Evolutionary conservation across 495 filamentous ascomycete species (phyloP).

Genomic region (Xylaria palmicola): DNA sequence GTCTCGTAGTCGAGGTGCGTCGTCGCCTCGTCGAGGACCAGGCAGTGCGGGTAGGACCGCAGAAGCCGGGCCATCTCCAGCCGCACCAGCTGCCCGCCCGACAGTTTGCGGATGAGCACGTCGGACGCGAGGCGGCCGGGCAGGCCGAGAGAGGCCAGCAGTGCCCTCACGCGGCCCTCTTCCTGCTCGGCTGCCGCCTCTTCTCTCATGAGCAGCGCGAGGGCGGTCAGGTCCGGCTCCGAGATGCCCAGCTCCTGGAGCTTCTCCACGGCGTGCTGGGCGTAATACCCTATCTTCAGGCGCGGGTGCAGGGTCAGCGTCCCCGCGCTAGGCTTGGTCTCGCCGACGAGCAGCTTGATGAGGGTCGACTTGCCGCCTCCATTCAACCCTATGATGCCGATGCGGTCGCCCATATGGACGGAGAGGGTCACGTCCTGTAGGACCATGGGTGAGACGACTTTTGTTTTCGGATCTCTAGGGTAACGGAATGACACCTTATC

Average conservation of each 20-base stretch:
- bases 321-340: conserved; percentile 47
- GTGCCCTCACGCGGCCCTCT: conserved; percentile 60
- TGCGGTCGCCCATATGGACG: conserved; percentile 65
- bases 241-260: conserved; percentile 51
- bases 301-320: conserved; percentile 62
- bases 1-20: conserved; percentile 84
- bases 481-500: conserved; percentile 67
- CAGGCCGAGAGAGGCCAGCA: conserved; percentile 65
- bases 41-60: conserved; percentile 65
- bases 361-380: conserved; percentile 74
- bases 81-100: conserved; percentile 77
- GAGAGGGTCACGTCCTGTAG: conserved; percentile 62
- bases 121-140: conserved; percentile 64
- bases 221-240: conserved; percentile 56
- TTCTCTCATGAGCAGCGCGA: conserved; percentile 55
- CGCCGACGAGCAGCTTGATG: conserved; percentile 55
- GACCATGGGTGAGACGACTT: conserved; percentile 21
- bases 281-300: conserved; percentile 68
- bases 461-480: conserved; percentile 24
- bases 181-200: conserved; percentile 44
- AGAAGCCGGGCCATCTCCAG: conserved; percentile 68
- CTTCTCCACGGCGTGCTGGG: conserved; percentile 72
- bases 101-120: conserved; percentile 65
- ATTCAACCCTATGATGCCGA: conserved; percentile 73
- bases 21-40: conserved; percentile 80